These are phyloP conservation scores for Drosera spatulata DNA, from an alignment of 179 eudicot species.

Conservation along the genomic window DNA sequence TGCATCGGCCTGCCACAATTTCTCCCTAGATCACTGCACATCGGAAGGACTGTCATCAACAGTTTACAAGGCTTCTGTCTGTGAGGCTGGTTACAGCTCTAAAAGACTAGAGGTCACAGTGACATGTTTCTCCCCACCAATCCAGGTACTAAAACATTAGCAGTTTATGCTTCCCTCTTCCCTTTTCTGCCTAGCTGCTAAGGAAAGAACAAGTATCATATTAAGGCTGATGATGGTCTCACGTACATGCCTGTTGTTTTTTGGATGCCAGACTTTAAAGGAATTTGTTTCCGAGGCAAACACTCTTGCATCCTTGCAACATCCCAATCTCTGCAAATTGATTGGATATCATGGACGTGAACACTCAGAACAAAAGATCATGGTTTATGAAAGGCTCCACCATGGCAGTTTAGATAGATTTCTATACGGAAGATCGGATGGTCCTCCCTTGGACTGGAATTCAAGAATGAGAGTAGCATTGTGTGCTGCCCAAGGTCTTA, in stretches of 20 bases:
- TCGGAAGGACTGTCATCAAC: conserved; percentile 75
- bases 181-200: too few species aligned
- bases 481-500: conserved; percentile 93
- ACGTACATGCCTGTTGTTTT: not conserved
- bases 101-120: conserved; percentile 73
- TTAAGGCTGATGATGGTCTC: not conserved
- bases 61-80: conserved; percentile 60
- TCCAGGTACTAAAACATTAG: conserved; percentile 38
- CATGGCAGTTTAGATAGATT: conserved; percentile 89
- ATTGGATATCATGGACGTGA: conserved; percentile 91
- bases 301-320: conserved; percentile 73
- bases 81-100: conserved; percentile 31
- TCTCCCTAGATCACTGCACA: conserved; percentile 70
- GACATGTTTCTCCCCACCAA: conserved; percentile 57
- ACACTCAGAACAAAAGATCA: conserved; percentile 68
- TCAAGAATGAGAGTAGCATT: conserved; percentile 73
- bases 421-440: conserved; percentile 66
- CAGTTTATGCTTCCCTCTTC: too few species aligned
- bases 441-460: conserved; percentile 89
- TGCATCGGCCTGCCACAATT: conserved; percentile 63
- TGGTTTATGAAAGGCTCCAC: conserved; percentile 86
- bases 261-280: conserved; percentile 44
- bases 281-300: conserved; percentile 81
- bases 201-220: too few species aligned
- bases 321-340: conserved; percentile 78